These are phyloP conservation scores for Spinacia oleracea DNA, from an alignment of 179 eudicot genomes.

Conservation along the genomic window DNA sequence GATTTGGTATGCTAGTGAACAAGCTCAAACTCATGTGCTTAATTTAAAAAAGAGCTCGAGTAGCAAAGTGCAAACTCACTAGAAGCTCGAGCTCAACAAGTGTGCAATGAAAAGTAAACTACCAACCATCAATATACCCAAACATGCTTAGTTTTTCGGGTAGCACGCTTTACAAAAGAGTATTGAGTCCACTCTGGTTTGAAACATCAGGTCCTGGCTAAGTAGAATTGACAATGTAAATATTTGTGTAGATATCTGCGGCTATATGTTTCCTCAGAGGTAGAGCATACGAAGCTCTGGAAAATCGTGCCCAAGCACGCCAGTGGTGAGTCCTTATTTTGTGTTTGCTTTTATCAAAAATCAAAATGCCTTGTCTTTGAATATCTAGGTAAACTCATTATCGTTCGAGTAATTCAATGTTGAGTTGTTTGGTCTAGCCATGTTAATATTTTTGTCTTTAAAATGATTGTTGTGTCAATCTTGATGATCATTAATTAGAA, in stretches of 20 bases:
- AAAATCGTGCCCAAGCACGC: conserved; percentile 93
- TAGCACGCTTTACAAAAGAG: not conserved
- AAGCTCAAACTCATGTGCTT: not conserved
- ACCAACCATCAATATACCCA: not conserved
- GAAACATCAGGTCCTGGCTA: not conserved
- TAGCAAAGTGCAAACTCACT: too few relatives aligned
- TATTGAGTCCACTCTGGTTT: not conserved
- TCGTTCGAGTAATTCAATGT: not conserved
- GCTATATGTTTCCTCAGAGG: conserved; percentile 95
- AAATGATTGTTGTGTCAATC: not conserved
- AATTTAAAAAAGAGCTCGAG: too few relatives aligned
- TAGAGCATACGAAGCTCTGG: conserved; percentile 92
- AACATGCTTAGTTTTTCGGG: not conserved
- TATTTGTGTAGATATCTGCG: conserved; percentile 63
- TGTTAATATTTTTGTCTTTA: not conserved
- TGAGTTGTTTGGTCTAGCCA: not conserved
- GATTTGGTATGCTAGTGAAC: not conserved
- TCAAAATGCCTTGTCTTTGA: not conserved
- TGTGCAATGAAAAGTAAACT: not conserved
- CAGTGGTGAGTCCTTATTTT: conserved; percentile 57
- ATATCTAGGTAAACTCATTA: not conserved
- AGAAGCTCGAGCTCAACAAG: not conserved
- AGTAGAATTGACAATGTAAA: not conserved
- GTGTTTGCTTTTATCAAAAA: not conserved
- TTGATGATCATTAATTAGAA: not conserved